Conservation (phyloP, 345 rosid species). For the Laguncularia racemosa region DNA sequence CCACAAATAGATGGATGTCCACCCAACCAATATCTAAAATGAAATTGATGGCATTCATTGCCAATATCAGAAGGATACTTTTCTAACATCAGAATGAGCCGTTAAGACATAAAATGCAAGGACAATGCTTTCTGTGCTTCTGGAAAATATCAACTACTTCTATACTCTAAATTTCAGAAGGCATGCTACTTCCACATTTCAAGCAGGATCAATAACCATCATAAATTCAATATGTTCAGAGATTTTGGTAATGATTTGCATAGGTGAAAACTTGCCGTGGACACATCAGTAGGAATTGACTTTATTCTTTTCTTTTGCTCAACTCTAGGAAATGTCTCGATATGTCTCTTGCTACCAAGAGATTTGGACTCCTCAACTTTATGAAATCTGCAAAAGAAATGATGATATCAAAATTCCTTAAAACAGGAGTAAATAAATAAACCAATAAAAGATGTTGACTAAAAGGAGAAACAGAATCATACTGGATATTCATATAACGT, state of each 20-base stretch:
- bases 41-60: too few species aligned
- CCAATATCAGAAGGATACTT: too few species aligned
- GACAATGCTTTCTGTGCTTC: too few species aligned
- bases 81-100: too few species aligned
- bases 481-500: slow-evolving; percentile 87
- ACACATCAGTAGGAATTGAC: slow-evolving; percentile 27
- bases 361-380: slow-evolving; percentile 37
- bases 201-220: too few species aligned
- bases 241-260: neutral
- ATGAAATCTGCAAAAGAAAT: slow-evolving; percentile 43
- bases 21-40: neutral
- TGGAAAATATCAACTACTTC: too few species aligned
- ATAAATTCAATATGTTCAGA: neutral
- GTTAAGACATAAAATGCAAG: too few species aligned
- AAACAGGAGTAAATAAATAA: too few species aligned
- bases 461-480: slow-evolving; percentile 8
- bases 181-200: too few species aligned
- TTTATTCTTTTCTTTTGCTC: slow-evolving; percentile 56
- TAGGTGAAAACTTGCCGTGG: slow-evolving; percentile 26
- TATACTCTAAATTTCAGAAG: too few species aligned
- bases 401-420: neutral
- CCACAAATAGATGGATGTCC: too few species aligned
- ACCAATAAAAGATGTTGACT: neutral
- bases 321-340: slow-evolving; percentile 26
- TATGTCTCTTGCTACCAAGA: slow-evolving; percentile 49